Percentiles rank a stretch among this genome's conserved stretches.
Evolutionary conservation across 441 rosid genomes (phyloP).

Genomic region (Euphorbia corollata): DNA sequence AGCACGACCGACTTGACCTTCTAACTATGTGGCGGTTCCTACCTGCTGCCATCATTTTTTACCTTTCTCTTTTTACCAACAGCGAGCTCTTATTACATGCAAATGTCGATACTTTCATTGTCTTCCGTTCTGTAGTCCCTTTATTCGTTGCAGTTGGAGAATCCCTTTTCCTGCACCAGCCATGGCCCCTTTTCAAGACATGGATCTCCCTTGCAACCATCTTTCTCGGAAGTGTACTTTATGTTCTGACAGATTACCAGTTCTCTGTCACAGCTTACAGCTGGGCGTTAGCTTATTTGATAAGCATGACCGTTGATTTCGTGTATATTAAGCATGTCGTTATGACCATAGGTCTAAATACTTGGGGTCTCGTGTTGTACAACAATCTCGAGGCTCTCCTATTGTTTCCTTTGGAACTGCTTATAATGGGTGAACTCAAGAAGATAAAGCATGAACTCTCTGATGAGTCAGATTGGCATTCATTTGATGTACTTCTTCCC

Average conservation of each 20-base stretch:
- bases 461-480: conserved; percentile 60
- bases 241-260: conserved; percentile 81
- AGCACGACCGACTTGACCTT: conserved; percentile 52
- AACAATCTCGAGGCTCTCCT: conserved; percentile 92
- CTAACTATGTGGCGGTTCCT: conserved; percentile 88
- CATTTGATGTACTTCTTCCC: conserved; percentile 59
- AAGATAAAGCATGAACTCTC: conserved; percentile 73
- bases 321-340: conserved; percentile 96
- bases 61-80: conserved; percentile 83
- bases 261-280: conserved; percentile 75
- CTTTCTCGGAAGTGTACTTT: conserved; percentile 77
- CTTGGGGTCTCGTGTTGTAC: conserved; percentile 92
- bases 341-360: conserved; percentile 81
- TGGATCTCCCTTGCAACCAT: conserved; percentile 76
- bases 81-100: conserved; percentile 97
- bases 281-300: conserved; percentile 84
- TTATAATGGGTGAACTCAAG: conserved; percentile 92
- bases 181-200: conserved; percentile 72
- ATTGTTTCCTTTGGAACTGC: conserved; percentile 78
- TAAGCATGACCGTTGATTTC: conserved; percentile 88
- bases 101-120: conserved; percentile 90
- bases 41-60: conserved; percentile 89
- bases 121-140: conserved; percentile 85
- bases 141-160: conserved; percentile 92
- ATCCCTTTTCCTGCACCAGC: conserved; percentile 70